These are phyloP conservation scores for Curvularia eragrostidis DNA, from an alignment of 2,329 filamentous ascomycete species.

Conservation along the genomic window DNA sequence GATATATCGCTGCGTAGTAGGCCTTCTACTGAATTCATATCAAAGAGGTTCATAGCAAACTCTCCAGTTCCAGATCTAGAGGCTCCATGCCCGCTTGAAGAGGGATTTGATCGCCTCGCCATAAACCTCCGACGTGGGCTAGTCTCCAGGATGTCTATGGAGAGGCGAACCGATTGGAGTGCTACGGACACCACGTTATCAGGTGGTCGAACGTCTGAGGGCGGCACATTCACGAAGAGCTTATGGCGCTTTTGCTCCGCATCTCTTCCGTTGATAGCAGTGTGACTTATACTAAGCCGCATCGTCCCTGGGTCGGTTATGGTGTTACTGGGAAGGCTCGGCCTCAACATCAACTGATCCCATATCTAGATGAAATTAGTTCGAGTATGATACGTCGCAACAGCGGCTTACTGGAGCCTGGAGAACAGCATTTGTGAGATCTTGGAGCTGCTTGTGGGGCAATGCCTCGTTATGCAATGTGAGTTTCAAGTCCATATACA, in stretches of 20 bases:
- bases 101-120: constrained; percentile 21
- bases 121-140: constrained; percentile 11
- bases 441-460: constrained; percentile 23
- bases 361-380: constrained; percentile 38
- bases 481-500: constrained; percentile 40
- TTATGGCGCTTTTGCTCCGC: constrained; percentile 27
- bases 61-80: not conserved
- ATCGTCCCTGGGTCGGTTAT: constrained; percentile 16
- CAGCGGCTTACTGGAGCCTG: constrained; percentile 37
- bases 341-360: constrained; percentile 41
- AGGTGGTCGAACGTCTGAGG: constrained; percentile 42
- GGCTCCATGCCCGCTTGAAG: not conserved
- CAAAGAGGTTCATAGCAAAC: not conserved
- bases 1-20: too few species aligned
- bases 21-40: not conserved
- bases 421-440: constrained; percentile 34
- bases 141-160: constrained; percentile 28
- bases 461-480: constrained; percentile 36
- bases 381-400: not conserved
- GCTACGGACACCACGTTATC: constrained; percentile 28
- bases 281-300: constrained; percentile 32
- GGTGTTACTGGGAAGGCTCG: constrained; percentile 22
- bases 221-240: constrained; percentile 31
- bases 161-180: constrained; percentile 41
- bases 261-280: constrained; percentile 8